Conservation (phyloP, 495 filamentous ascomycete genomes). For the Symbiotaphrina buchneri region DNA sequence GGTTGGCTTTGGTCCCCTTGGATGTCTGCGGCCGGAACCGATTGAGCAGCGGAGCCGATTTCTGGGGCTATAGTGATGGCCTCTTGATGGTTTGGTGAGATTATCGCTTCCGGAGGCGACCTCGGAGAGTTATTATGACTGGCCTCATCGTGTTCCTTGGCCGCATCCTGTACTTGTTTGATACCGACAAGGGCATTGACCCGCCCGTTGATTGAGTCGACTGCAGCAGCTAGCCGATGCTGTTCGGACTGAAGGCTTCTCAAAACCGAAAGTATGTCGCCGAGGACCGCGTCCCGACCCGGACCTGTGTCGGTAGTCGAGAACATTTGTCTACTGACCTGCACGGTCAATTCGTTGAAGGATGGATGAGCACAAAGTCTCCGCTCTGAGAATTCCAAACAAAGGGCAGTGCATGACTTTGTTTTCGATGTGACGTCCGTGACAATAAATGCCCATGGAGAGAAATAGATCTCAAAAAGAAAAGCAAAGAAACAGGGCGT, state of each 20-base stretch:
- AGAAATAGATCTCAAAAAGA: too few relatives aligned
- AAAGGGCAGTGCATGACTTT: too few relatives aligned
- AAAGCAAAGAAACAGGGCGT: too few relatives aligned
- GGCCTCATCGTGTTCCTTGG: conserved; percentile 2
- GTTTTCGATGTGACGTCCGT: too few relatives aligned
- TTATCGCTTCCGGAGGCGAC: conserved; percentile 16
- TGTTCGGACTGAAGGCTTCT: conserved; percentile 32
- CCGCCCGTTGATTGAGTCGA: conserved; percentile 43
- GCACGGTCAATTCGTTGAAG: too few relatives aligned
- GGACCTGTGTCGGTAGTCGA: too few relatives aligned
- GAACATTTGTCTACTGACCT: too few relatives aligned
- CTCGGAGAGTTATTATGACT: conserved; percentile 16
- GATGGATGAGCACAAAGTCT: too few relatives aligned
- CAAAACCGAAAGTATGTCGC: conserved; percentile 27
- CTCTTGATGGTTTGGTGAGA: conserved; percentile 16
- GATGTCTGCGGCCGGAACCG: background rate
- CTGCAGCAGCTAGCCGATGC: conserved; percentile 29
- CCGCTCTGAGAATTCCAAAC: too few relatives aligned
- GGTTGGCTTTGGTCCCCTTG: too few relatives aligned
- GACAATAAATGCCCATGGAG: too few relatives aligned
- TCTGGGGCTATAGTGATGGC: background rate
- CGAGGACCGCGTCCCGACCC: conserved; percentile 13
- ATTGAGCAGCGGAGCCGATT: background rate
- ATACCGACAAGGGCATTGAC: conserved; percentile 34
- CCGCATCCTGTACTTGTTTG: conserved; percentile 26